Conservation (phyloP, 177 flowering plant species). For the Vitis hybrid region DNA sequence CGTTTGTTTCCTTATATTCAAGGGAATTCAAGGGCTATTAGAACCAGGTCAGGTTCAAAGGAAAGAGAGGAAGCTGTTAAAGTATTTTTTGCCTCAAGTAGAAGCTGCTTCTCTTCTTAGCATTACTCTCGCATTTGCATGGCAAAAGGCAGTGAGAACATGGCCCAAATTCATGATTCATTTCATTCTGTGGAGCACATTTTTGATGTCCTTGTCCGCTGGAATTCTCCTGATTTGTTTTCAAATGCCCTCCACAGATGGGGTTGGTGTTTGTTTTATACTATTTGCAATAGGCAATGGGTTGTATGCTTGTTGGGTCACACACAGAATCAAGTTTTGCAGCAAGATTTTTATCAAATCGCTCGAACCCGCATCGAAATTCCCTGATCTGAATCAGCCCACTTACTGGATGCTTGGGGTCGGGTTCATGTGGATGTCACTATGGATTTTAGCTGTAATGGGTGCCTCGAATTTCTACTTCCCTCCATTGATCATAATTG, state of each 20-base stretch:
- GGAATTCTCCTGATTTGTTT: conserved; percentile 84
- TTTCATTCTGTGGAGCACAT: conserved; percentile 72
- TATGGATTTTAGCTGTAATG: conserved; percentile 78
- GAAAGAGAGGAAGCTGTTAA: conserved; percentile 48
- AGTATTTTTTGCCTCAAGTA: conserved; percentile 67
- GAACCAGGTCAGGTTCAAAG: conserved; percentile 22
- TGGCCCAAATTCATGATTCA: conserved; percentile 80
- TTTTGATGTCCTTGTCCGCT: conserved; percentile 50
- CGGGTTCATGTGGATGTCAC: conserved; percentile 77
- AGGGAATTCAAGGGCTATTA: conserved; percentile 58
- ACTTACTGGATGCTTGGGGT: conserved; percentile 68
- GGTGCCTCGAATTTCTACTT: conserved; percentile 74
- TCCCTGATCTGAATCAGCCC: conserved; percentile 64
- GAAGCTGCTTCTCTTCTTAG: conserved; percentile 66
- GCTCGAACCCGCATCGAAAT: conserved; percentile 65
- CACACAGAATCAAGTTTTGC: conserved; percentile 52
- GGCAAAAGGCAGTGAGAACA: conserved; percentile 72
- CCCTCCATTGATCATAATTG: conserved; percentile 60
- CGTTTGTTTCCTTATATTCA: conserved; percentile 58
- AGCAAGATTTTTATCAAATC: conserved; percentile 48
- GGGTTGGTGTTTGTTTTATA: conserved; percentile 64
- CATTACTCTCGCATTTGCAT: conserved; percentile 61
- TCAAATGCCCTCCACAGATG: conserved; percentile 69
- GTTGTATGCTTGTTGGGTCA: conserved; percentile 86
- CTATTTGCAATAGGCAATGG: conserved; percentile 76